Evolutionary conservation across 495 filamentous ascomycete genomes (phyloP).

Genomic region (Talaromyces trachyspermus): DNA sequence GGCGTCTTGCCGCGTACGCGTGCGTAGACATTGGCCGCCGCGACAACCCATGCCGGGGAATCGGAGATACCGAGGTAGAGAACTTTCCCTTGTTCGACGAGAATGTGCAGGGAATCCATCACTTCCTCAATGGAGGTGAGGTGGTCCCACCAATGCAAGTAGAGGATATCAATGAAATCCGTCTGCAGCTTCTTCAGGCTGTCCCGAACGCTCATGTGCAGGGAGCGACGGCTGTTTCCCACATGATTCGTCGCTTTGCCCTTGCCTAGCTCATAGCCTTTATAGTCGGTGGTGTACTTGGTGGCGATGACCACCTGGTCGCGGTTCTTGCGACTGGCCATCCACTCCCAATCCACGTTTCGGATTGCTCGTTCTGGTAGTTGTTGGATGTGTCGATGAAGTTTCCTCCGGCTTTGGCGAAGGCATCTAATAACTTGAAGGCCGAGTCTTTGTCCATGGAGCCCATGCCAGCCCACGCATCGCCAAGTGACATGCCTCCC

Average conservation of each 20-base stretch:
- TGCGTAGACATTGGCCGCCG: conserved; percentile 53
- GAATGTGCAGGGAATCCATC: conserved; percentile 51
- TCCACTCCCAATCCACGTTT: conserved; percentile 56
- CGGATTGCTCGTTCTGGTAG: conserved; percentile 49
- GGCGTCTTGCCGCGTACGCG: conserved; percentile 50
- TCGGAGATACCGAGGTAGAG: conserved; percentile 58
- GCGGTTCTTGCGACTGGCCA: conserved; percentile 43
- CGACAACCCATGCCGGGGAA: conserved; percentile 57
- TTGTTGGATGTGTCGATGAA: conserved; percentile 47
- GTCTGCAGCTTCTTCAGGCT: conserved; percentile 56
- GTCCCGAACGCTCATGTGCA: conserved; percentile 48
- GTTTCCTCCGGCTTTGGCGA: conserved; percentile 41
- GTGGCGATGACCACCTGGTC: conserved; percentile 69
- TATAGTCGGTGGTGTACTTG: conserved; percentile 49
- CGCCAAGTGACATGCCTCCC: conserved; percentile 58
- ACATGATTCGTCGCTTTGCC: conserved; percentile 44
- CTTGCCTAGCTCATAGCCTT: conserved; percentile 23
- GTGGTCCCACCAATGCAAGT: conserved; percentile 56
- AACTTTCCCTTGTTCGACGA: conserved; percentile 52
- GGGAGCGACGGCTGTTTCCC: conserved; percentile 48
- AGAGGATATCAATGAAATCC: conserved; percentile 56
- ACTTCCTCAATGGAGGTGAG: conserved; percentile 52
- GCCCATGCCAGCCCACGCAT: conserved; percentile 44
- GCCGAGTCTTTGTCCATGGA: conserved; percentile 38
- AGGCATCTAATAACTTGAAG: conserved; percentile 48